A percentile compares a stretch with the other conserved stretches of the same genome.
Conservation (phyloP, 805 yeast species). For the Hanseniaspora valbyensis region DNA sequence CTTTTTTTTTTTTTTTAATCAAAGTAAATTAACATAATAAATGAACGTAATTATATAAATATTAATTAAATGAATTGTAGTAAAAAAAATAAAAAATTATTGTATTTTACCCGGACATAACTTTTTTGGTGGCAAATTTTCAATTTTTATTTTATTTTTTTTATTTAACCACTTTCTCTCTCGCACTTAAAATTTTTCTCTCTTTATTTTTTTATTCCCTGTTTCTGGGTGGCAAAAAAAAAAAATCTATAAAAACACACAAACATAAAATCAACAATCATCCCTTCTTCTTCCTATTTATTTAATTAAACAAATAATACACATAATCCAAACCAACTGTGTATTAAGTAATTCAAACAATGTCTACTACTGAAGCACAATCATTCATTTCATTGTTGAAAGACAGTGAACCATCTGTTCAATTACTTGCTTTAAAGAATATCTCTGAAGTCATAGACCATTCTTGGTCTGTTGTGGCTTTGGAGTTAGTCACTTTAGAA, state of each 20-base stretch:
- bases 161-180: no score
- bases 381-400: slow-evolving; percentile 81
- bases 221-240: slow-evolving; percentile 15
- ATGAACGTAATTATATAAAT: no score
- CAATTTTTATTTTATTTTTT: no score
- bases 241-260: no score
- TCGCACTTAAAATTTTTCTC: neutral
- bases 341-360: slow-evolving; percentile 16
- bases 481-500: slow-evolving; percentile 76
- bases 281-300: no score
- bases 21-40: no score
- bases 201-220: no score
- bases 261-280: no score
- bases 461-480: slow-evolving; percentile 95
- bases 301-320: no score
- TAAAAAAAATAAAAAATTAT: no score
- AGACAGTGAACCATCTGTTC: slow-evolving; percentile 68
- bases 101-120: neutral
- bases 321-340: no score
- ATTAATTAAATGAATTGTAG: no score
- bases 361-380: slow-evolving; percentile 66
- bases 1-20: neutral
- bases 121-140: neutral
- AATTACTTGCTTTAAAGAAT: slow-evolving; percentile 73
- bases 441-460: slow-evolving; percentile 76